Evolutionary conservation across 768 basidiomycete genomes (phyloP).

Genomic region (Serendipita sp.): DNA sequence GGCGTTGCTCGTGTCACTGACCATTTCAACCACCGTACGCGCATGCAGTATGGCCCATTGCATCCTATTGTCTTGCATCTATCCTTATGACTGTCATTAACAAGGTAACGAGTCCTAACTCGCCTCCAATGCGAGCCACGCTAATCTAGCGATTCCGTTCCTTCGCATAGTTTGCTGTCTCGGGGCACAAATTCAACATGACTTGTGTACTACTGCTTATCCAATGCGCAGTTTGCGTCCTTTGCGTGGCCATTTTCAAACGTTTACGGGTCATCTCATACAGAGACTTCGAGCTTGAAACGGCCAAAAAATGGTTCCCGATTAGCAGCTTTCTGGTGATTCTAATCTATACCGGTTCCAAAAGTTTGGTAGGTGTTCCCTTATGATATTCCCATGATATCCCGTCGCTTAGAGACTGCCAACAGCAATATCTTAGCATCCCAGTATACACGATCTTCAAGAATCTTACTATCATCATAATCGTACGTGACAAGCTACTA

Average conservation of each 20-base stretch:
- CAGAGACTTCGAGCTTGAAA: conserved; percentile 62
- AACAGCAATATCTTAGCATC: conserved; percentile 89
- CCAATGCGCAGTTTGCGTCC: conserved; percentile 76
- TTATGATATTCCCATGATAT: conserved; percentile 4
- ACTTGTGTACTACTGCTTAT: conserved; percentile 87
- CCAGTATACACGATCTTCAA: conserved; percentile 99
- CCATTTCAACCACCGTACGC: too few relatives aligned
- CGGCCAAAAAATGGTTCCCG: conserved; percentile 89
- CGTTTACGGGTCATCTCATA: conserved; percentile 66
- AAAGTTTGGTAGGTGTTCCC: conserved; percentile 62
- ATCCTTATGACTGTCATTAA: conserved; percentile 97
- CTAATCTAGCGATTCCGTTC: neutral
- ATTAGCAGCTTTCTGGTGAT: conserved; percentile 81
- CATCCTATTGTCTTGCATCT: conserved; percentile 81
- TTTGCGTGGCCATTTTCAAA: conserved; percentile 62
- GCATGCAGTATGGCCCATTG: conserved; percentile 53
- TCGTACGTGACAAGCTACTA: conserved; percentile 36
- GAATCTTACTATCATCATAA: conserved; percentile 97
- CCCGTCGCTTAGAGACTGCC: neutral
- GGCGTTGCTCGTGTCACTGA: neutral
- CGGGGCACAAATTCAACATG: conserved; percentile 88
- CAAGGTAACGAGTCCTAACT: conserved; percentile 41
- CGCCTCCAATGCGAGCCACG: neutral
- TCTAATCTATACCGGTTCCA: conserved; percentile 97
- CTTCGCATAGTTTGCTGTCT: conserved; percentile 68